Base-by-base conservation (phyloP, 345 rosid species). In the Linum tenue region DNA sequence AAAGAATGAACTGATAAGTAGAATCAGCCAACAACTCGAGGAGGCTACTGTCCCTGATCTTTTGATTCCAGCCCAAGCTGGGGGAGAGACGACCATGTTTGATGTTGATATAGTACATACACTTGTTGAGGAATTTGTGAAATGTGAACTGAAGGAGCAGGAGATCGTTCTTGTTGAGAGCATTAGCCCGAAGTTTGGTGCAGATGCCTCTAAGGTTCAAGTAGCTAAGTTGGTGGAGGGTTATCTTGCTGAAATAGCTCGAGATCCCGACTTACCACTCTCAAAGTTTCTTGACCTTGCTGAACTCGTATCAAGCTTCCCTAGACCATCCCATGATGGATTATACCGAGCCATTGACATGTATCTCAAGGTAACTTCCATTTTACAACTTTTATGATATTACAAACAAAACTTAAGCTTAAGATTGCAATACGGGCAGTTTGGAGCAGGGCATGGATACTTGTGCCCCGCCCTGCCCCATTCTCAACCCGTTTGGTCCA, bases 201-300 rank as follows among this genome's bases (percentile, higher is more conserved):
- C 71, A 55, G 75, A 75, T 71, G 72, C 67, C 59, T 60, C 79
- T 50, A 71, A 55, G 42, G 60, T 31, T n/a, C 64, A 5, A 37
- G 75, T 75, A 9, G 79, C 75, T 9, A 75, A 75, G 63, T 56
- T 75, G 64, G 69, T 70, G 3, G 79, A 75, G 9, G 75, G 75
- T 1, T 75, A 71, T 44, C 79, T 75, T n/a, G 59, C 79, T 55
- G 79, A 75, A 60, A 37, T 70, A n/a, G 65, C 79, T 1, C 39
- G 67, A 56, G 79, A 75, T 67, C 56, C 75, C 22, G 60, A 70
- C 60, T 59, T 75, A 42, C 69, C 75, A 15, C 56, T 64, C 48
- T 60, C 72, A 42, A 70, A 75, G 31, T 75, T 75, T 39, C 68
- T 75, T 51, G 60, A 15, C 68, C 72, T 75, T 22, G 70, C 79